Evolutionary conservation across 345 rosid genomes (phyloP).

Genomic region (Aurinia saxatilis): DNA sequence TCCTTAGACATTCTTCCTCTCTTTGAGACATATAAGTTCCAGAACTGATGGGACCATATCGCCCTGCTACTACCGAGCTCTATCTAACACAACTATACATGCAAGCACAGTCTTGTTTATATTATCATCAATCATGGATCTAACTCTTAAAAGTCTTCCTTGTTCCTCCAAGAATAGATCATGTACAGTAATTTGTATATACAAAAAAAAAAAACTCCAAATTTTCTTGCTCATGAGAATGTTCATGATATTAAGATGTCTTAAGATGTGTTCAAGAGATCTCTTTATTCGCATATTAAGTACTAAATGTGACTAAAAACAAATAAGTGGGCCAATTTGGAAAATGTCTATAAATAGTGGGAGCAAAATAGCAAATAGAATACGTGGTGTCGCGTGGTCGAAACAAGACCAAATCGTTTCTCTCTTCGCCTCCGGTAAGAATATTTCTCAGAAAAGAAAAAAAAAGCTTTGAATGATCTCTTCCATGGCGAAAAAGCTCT

Average conservation of each 20-base stretch:
- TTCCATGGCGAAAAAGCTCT: constrained; percentile 3
- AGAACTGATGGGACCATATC: neutral
- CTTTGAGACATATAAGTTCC: neutral
- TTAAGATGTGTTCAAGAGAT: neutral
- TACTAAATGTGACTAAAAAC: neutral
- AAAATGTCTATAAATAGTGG: neutral
- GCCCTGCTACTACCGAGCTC: neutral
- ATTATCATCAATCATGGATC: neutral
- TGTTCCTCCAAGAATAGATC: neutral
- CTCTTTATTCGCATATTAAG: neutral
- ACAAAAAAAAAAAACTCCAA: neutral
- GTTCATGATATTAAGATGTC: neutral
- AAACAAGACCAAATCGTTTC: constrained; percentile 19
- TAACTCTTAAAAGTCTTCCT: neutral
- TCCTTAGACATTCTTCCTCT: constrained; percentile 12
- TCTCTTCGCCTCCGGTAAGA: neutral
- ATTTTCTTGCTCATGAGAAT: neutral
- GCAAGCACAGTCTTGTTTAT: constrained; percentile 18
- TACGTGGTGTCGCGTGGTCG: constrained; percentile 12
- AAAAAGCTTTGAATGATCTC: neutral
- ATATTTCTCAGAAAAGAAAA: neutral
- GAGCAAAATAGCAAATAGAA: neutral
- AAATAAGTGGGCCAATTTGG: neutral
- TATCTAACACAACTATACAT: constrained; percentile 10
- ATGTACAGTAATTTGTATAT: constrained; percentile 18